These are phyloP conservation scores for Chlamydomonas asymmetrica DNA, from an alignment of 139 green algal species.

Conservation along the genomic window DNA sequence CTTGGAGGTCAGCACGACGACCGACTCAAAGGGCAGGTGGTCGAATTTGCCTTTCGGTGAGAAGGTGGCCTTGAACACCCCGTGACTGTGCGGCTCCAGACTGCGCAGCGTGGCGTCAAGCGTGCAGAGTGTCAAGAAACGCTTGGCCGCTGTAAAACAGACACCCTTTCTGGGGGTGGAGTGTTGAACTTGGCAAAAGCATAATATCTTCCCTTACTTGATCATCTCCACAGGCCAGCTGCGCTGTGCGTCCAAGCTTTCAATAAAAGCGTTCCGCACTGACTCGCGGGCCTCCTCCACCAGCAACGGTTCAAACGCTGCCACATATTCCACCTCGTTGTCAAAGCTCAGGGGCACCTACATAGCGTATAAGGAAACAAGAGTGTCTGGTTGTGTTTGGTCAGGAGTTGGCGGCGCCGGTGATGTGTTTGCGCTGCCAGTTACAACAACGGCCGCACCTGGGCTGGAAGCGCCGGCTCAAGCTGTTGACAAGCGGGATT, in stretches of 20 bases:
- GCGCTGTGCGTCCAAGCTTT: conserved; percentile 37
- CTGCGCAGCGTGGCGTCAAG: too few relatives aligned
- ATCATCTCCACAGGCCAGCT: conserved; percentile 34
- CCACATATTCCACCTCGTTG: conserved; percentile 59
- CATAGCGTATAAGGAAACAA: not conserved
- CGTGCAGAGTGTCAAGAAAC: too few relatives aligned
- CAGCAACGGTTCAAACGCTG: conserved; percentile 78
- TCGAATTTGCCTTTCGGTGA: too few relatives aligned
- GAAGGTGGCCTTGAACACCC: too few relatives aligned
- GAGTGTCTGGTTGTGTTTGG: too few relatives aligned
- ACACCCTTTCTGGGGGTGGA: not conserved
- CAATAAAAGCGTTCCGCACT: conserved; percentile 49
- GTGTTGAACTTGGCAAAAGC: conserved; percentile 6
- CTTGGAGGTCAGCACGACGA: too few relatives aligned
- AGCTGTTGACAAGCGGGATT: conserved; percentile 48
- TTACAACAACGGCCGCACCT: conserved; percentile 9
- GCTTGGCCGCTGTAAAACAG: too few relatives aligned
- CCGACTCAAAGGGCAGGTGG: too few relatives aligned
- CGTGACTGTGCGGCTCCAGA: too few relatives aligned
- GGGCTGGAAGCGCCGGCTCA: conserved; percentile 16
- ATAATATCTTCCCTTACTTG: too few relatives aligned
- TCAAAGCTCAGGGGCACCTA: conserved; percentile 41
- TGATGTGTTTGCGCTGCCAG: not conserved
- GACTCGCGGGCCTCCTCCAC: conserved; percentile 76
- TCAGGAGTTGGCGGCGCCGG: too few relatives aligned